These are phyloP conservation scores for Hemisphaericaspora subhashii DNA, from an alignment of 1,139 yeast species.

Conservation along the genomic window DNA sequence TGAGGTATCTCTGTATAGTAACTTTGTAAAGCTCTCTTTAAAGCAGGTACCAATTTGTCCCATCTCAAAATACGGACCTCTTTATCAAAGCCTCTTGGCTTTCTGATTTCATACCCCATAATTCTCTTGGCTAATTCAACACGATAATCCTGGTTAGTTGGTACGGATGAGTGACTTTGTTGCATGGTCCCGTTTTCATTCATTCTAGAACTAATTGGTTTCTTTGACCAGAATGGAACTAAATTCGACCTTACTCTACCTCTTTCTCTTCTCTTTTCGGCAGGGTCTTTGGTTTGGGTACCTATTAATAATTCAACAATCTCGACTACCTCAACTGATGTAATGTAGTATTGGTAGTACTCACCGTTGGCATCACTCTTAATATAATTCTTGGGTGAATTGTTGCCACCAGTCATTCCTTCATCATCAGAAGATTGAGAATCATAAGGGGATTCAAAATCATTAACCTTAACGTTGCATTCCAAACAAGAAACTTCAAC, in stretches of 20 bases:
- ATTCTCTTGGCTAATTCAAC: conserved; percentile 61
- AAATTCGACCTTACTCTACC: conserved; percentile 64
- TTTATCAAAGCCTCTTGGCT: conserved; percentile 68
- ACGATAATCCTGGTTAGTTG: conserved; percentile 45
- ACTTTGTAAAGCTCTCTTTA: conserved; percentile 62
- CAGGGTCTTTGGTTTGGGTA: conserved; percentile 45
- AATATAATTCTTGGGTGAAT: conserved; percentile 16
- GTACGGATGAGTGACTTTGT: conserved; percentile 6
- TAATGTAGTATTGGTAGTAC: conserved; percentile 50
- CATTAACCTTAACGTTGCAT: conserved; percentile 41
- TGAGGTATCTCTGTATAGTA: conserved; percentile 57
- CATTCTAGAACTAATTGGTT: conserved; percentile 55
- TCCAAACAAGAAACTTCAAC: conserved; percentile 61
- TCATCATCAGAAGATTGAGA: conserved; percentile 24
- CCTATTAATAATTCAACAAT: conserved; percentile 62
- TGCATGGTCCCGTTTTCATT: conserved; percentile 21
- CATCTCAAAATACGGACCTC: conserved; percentile 63
- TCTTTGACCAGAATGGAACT: conserved; percentile 69
- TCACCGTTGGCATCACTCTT: conserved; percentile 20
- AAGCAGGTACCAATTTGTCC: conserved; percentile 60
- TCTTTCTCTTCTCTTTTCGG: conserved; percentile 56
- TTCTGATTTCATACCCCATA: conserved; percentile 62
- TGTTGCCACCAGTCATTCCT: conserved; percentile 12
- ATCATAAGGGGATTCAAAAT: conserved; percentile 20
- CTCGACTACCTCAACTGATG: conserved; percentile 66